Conservation (phyloP, 305 asterid species). For the Andrographis paniculata region DNA sequence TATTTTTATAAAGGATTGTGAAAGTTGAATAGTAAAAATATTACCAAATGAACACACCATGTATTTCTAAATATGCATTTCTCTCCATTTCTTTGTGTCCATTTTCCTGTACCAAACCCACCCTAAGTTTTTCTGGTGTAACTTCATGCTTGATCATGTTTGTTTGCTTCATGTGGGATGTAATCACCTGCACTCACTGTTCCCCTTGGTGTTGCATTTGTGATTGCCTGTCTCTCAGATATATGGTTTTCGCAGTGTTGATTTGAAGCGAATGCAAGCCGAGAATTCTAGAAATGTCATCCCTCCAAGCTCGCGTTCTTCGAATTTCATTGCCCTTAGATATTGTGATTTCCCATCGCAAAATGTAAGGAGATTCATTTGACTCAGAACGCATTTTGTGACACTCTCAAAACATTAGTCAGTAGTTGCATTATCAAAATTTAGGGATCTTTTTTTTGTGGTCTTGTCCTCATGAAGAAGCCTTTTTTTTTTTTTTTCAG, state of each 20-base stretch:
- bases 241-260: conserved; percentile 71
- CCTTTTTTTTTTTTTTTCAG: conserved; percentile 55
- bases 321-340: conserved; percentile 76
- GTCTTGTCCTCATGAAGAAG: too few relatives aligned
- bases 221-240: conserved; percentile 33
- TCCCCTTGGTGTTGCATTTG: conserved; percentile 20
- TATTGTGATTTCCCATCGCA: conserved; percentile 37
- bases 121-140: background rate
- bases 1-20: too few relatives aligned
- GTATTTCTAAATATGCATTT: too few relatives aligned
- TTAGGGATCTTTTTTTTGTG: too few relatives aligned
- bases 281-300: conserved; percentile 57
- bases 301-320: conserved; percentile 71
- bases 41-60: too few relatives aligned
- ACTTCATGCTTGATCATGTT: background rate
- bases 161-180: conserved; percentile 15
- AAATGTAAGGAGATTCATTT: conserved; percentile 46
- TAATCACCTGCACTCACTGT: conserved; percentile 20
- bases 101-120: background rate
- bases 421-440: too few relatives aligned
- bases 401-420: too few relatives aligned
- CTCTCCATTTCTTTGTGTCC: background rate
- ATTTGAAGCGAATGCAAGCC: conserved; percentile 89
- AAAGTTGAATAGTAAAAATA: too few relatives aligned
- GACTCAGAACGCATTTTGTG: background rate